Base-by-base conservation (phyloP, 2,329 filamentous ascomycete genomes). In the Aurifilum marmelostoma region DNA sequence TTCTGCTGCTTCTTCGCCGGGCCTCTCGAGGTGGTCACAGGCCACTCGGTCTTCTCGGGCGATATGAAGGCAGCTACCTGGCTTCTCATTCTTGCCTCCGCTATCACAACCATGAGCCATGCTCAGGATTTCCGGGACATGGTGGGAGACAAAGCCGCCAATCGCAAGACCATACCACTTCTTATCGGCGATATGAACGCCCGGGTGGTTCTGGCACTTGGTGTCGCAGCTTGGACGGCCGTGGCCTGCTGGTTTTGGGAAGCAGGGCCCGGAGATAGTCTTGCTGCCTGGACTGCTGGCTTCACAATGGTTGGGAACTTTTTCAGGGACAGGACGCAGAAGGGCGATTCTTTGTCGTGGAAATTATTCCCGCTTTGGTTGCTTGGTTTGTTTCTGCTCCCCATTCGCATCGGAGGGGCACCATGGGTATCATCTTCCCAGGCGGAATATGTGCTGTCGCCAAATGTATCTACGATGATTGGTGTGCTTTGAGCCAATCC, bases 1-100 rank as follows among this genome's bases (percentile, higher is more conserved):
- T 62, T 62, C 37, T 34, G 37, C 16, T 62, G 32, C 37, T 62
- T 62, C 60, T 62, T 62, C 27, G 60, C 60, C 21, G 60, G 60
- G 7, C 60, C 60, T 12, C 60, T 62, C 16, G 60, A 62, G n/a
- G 24, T 62, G n/a, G 60, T 27, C 32, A 62, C 60, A 21, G 32
- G 37, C 0, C 32, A 62, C n/a, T 62, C 60, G 3, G 18, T 62
- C 32, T 62, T 62, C 18, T n/a, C 43, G n/a, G 43, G 43, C 21
- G 43, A 47, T n/a, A 47, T 47, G 43, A 47, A 47, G 21, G 60
- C 60, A 18, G 60, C 60, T 27, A 18, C 18, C 24, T 62, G 60
- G 60, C 60, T 62, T n/a, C 27, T 41, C 14, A 62, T 62, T 5
- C 60, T 62, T 21, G 54, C 24, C 24, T 27, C 54, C 11, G 24